phyloP scores from a whole-genome alignment of 2,329 filamentous ascomycete species.

The Macrophomina phaseolina region DNA sequence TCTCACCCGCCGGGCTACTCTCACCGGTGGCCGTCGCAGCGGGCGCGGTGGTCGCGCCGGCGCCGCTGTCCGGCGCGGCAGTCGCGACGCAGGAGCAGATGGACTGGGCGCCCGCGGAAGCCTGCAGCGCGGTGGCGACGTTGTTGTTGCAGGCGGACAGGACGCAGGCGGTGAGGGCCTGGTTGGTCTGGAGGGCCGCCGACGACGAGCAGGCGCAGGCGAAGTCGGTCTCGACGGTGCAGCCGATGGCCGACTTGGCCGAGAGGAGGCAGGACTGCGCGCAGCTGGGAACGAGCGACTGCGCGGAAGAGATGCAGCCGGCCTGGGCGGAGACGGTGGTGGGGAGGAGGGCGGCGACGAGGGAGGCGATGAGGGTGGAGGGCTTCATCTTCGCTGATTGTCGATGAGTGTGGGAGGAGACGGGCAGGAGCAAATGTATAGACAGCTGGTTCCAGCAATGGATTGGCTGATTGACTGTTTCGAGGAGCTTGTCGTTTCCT shows the following conservation, averaged over 20 bases:
- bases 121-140: conserved; percentile 16
- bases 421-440: background rate
- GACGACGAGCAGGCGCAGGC: conserved; percentile 21
- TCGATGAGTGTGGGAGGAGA: background rate
- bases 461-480: background rate
- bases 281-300: conserved; percentile 17
- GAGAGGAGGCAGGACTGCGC: conserved; percentile 23
- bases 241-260: conserved; percentile 21
- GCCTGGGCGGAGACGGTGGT: conserved; percentile 18
- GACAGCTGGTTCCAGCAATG: background rate
- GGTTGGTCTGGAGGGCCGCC: background rate
- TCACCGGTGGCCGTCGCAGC: background rate
- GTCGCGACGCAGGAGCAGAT: conserved; percentile 25
- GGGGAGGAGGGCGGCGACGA: background rate
- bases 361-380: background rate
- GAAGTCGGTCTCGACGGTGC: conserved; percentile 25
- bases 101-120: conserved; percentile 11
- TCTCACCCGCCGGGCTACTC: background rate
- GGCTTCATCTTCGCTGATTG: conserved; percentile 10
- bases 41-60: background rate
- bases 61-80: conserved; percentile 1
- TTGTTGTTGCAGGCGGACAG: conserved; percentile 18
- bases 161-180: conserved; percentile 17
- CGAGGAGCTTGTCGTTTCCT: background rate
- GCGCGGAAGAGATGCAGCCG: conserved; percentile 22